Base-by-base conservation (phyloP, 2,329 filamentous ascomycete species). In the Pseudocercospora cruenta region DNA sequence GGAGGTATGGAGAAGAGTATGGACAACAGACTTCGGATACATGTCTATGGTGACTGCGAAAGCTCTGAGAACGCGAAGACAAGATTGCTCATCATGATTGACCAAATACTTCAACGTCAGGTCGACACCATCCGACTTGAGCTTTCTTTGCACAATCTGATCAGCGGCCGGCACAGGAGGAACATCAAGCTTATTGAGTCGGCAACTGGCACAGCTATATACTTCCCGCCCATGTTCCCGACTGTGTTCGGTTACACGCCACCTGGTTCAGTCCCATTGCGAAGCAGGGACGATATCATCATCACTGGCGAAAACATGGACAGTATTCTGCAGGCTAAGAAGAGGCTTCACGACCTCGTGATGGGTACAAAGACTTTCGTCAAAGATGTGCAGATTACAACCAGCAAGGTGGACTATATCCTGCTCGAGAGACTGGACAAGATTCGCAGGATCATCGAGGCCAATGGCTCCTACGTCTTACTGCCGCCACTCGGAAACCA, bases 181-280 rank as follows among this genome's bases (percentile, higher is more conserved):
- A 97, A 97, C 78, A 97, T 99, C 82, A 98, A 98, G 83, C 83
- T 95, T 74, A 97, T 99, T 75, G 95, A 99, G 80, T 96, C 95
- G 14, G 89, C 91, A 28, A 98, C 95, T 14, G 93, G 94, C 74
- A 98, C 95, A 8, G 94, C 95, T 70, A 98, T 99, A 74, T 99
- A 99, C 82, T 98, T 99, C 77, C 95, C 95, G 28, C 93, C 94
- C 7, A 91, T 94, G 0, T 98, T 98, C 77, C 94, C 94, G 14
- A 89, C 91, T 66, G 90, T 97, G 70, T 97, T 95, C 76, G 91
- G 92, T 66, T 99, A 97, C 78, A 92, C 90, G 61, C 94, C 94
- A 1, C 88, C 88, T 7, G 92, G 91, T 70, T 93, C 93, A 21
- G 68, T 77, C 43, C 88, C 88, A 63, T 88, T 92, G 65, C 89